Evolutionary conservation across 345 rosid species (phyloP), one percentile per base, ranked within the genome.

Genomic region (Murraya paniculata): DNA sequence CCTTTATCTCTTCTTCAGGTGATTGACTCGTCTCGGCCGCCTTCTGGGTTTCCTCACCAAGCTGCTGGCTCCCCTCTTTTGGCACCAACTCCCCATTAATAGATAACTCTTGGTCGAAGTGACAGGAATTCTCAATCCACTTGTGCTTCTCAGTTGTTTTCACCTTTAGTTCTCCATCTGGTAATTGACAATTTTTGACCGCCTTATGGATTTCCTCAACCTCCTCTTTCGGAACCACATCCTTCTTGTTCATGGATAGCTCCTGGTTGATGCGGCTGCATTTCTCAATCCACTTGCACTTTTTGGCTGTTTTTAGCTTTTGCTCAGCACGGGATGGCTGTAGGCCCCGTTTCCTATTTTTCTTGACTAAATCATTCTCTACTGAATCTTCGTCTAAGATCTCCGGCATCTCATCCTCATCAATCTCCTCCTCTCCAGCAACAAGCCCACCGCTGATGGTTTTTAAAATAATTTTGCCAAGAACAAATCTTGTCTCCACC

Each of bases 391-490:
- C 39, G 64, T 78, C 59, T 72, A 25, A 62, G 41, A 64, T 67
- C 19, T 66, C 75, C 33, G 62, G 19, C 35, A 78, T 66, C 57
- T 81, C 70, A 68, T 77, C 74, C 66, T 48, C 36, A 21, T 30
- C 77, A 76, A 73, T 31, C 53, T 71, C 64, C 72, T 39, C 71
- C 67, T 67, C 80, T 65, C 73, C 75, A 70, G 75, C 78, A 79
- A 78, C 61, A 76, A 22, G 72, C 73, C 83, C 87, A 60, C 76
- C 86, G 65, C 85, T 70, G 87, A 96, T 74, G 55, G 98, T 92
- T 60, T 88, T 89, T 76, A 92, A 74, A 76, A 96, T 90, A 83
- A 96, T 86, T 87, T 85, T 86, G 30, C 98, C 99, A 53, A 96
- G 83, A 65, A 85, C 94, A 85, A 86, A 89, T 73, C 95, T 89